These are phyloP conservation scores for Phylloporus sp. DNA, from an alignment of 768 basidiomycete species.

Conservation along the genomic window DNA sequence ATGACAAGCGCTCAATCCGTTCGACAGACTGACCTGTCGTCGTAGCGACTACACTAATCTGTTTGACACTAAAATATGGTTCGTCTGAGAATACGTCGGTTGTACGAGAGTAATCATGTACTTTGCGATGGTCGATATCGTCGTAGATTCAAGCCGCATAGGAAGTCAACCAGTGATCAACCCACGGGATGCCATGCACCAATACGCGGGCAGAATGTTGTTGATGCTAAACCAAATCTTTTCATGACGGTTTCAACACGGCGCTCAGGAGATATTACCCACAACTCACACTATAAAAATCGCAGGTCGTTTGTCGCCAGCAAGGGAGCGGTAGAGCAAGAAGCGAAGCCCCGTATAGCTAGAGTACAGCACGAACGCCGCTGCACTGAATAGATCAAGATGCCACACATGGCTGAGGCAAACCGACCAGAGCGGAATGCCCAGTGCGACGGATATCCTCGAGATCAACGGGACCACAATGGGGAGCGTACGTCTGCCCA, in stretches of 20 bases:
- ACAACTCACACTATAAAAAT: slow-evolving; percentile 20
- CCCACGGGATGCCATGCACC: not conserved
- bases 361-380: slow-evolving; percentile 17
- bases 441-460: slow-evolving; percentile 14
- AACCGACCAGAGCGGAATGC: slow-evolving; percentile 25
- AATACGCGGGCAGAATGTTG: slow-evolving; percentile 15
- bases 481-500: slow-evolving; percentile 38
- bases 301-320: slow-evolving; percentile 21
- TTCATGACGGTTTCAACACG: not conserved
- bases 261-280: not conserved
- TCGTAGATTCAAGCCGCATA: not conserved
- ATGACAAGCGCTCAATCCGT: not conserved
- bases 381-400: slow-evolving; percentile 9
- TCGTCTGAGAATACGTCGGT: not conserved
- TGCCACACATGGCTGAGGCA: slow-evolving; percentile 19
- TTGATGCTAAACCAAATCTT: slow-evolving; percentile 16
- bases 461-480: slow-evolving; percentile 33
- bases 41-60: not conserved
- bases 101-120: not conserved
- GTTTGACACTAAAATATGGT: not conserved
- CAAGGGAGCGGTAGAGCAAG: slow-evolving; percentile 12
- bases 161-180: not conserved
- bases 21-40: not conserved
- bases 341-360: slow-evolving; percentile 18
- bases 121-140: no score